Base-by-base conservation (phyloP, 2,329 filamentous ascomycete genomes). In the Lasiodiplodia hormozganensis region DNA sequence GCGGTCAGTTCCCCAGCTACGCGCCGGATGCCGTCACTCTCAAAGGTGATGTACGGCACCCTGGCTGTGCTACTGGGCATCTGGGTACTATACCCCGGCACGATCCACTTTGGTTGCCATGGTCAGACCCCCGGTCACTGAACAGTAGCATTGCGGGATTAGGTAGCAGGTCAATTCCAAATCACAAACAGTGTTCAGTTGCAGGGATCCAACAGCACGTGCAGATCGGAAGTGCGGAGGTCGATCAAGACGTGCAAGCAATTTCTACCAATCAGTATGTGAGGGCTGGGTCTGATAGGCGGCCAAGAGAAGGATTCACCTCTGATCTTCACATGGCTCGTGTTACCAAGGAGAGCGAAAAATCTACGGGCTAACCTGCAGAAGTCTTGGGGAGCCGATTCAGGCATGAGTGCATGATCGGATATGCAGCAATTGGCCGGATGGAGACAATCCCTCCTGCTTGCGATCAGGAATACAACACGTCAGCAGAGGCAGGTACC, bases 51-150 rank as follows among this genome's bases (percentile, higher is more conserved):
- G 18, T 67, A 67, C 28, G 53, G 53, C 18, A 21, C 54, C 25
- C n/a, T 21, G 10, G 65, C 40, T 58, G 28, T 60, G 16, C 11
- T 67, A 14, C 40, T 67, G 23, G 65, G 21, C 28, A 57, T 67
- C 18, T 67, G 65, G 65, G 53, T 67, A 4, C 65, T 67, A 6
- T 54, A 67, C 38, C 53, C 65, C 7, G 65, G 65, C 40, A 58
- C n/a, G 2, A 18, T 21, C 10, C 10, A 34, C 11, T n/a, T 62
- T 14, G 40, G n/a, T 11, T 60, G 34, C 53, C 23, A 40, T 8
- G 2, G 6, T 1, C 10, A 58, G 56, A 21, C 28, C 21, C 12
- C 36, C 7, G 56, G 31, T 58, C 18, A 10, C 36, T 36, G 10
- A 43, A 5, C 4, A 21, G 43, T 21, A 47, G 43, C 43, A 18